phyloP scores from a whole-genome alignment of 1,284 basidiomycete genomes.

The Ceratobasidium papillatum region DNA sequence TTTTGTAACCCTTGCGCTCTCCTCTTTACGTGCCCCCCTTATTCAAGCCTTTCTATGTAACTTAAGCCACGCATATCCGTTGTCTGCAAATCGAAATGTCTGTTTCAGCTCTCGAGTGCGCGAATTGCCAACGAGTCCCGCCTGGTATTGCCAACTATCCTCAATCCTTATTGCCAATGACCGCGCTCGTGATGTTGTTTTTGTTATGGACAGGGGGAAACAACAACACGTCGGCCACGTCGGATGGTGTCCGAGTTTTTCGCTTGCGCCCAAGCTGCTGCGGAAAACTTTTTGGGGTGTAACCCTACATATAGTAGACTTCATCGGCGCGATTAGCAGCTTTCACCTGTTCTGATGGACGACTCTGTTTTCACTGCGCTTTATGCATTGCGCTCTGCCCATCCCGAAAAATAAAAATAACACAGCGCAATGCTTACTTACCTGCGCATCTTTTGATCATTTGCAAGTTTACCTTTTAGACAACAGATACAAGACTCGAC shows the following conservation, averaged over 20 bases:
- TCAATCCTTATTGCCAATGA: not conserved
- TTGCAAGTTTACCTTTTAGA: conserved; percentile 1
- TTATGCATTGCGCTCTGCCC: not conserved
- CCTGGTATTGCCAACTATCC: not conserved
- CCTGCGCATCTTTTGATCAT: not conserved
- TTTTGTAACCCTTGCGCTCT: conserved; percentile 1
- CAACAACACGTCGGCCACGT: conserved; percentile 14
- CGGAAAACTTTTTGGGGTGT: not conserved
- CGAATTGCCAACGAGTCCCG: conserved; percentile 19
- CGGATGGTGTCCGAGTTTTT: not conserved
- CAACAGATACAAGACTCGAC: not conserved
- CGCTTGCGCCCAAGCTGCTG: not conserved
- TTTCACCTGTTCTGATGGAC: not conserved
- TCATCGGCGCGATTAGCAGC: not conserved
- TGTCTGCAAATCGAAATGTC: conserved; percentile 22
- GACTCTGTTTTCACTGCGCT: not conserved
- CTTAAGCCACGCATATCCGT: conserved; percentile 15
- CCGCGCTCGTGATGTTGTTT: conserved; percentile 28
- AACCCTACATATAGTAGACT: not conserved
- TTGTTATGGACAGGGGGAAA: not conserved
- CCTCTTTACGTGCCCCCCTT: not conserved
- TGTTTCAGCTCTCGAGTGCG: conserved; percentile 21
- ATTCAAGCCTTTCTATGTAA: conserved; percentile 18
- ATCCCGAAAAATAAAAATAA: not conserved
- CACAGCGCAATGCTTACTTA: too few species aligned